Evolutionary conservation across 441 rosid genomes (phyloP).

Genomic region (Theobroma grandiflorum): DNA sequence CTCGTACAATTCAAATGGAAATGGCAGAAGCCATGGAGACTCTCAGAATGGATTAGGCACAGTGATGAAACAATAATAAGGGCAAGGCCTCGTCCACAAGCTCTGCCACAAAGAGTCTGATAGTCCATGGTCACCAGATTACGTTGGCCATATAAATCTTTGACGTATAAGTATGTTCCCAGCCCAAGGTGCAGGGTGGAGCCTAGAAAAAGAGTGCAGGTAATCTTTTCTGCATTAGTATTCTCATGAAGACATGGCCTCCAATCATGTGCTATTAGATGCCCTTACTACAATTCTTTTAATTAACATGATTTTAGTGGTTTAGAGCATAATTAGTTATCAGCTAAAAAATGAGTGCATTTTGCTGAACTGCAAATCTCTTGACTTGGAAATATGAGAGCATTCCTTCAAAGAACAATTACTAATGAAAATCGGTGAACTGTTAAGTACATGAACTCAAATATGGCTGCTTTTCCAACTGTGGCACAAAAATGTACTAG

Average conservation of each 20-base stretch:
- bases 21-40: constrained; percentile 99
- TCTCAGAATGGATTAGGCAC: constrained; percentile 90
- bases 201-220: constrained; percentile 51
- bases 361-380: neutral
- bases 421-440: neutral
- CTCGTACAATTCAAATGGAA: constrained; percentile 97
- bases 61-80: constrained; percentile 81
- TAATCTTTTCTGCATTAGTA: constrained; percentile 35
- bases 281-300: neutral
- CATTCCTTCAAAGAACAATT: neutral
- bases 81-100: constrained; percentile 67
- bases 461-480: neutral
- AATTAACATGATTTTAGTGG: neutral
- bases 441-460: neutral
- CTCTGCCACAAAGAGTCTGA: constrained; percentile 48
- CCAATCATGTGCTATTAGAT: neutral
- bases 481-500: constrained; percentile 2
- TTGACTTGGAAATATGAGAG: neutral
- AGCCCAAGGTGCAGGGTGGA: constrained; percentile 32
- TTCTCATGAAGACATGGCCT: constrained; percentile 6
- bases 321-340: neutral
- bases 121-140: constrained; percentile 33
- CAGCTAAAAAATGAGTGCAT: neutral
- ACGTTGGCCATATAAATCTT: constrained; percentile 43
- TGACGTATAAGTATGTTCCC: constrained; percentile 45